phyloP scores from a whole-genome alignment of 495 filamentous ascomycete species.

The Trichocladium antarcticum region DNA sequence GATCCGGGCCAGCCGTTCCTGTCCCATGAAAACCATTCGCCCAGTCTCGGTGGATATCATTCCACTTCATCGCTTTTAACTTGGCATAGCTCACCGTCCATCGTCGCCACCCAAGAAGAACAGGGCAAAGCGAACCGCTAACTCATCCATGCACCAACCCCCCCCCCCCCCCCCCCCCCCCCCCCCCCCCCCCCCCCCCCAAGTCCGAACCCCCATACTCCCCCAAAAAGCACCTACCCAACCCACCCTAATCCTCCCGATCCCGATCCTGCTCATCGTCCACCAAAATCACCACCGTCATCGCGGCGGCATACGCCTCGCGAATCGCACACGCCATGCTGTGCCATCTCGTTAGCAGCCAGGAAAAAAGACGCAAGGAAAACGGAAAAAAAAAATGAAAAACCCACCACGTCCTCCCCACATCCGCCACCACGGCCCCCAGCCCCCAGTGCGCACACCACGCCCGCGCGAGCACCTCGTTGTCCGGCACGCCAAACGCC shows the following conservation, averaged over 20 bases:
- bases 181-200: neutral
- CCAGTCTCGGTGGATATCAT: neutral
- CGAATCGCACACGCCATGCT: slow-evolving; percentile 58
- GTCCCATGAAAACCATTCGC: too few species aligned
- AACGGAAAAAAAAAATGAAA: neutral
- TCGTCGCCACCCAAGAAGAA: too few species aligned
- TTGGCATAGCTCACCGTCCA: neutral
- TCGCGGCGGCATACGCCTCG: slow-evolving; percentile 57
- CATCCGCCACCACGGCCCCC: slow-evolving; percentile 53
- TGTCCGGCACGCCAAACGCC: slow-evolving; percentile 57
- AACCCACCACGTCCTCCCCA: slow-evolving; percentile 52
- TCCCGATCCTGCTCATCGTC: slow-evolving; percentile 20
- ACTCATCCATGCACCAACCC: neutral
- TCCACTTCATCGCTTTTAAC: neutral
- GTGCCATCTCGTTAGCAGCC: slow-evolving; percentile 5
- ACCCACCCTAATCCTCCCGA: neutral
- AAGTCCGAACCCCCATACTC: neutral
- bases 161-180: neutral
- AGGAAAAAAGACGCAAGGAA: neutral
- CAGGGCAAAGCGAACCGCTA: neutral
- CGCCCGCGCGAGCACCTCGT: slow-evolving; percentile 61
- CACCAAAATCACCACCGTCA: slow-evolving; percentile 58
- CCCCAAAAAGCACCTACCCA: neutral
- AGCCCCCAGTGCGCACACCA: slow-evolving; percentile 64
- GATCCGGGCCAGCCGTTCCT: neutral